Evolutionary conservation across 176 grass and related monocot species (phyloP).

Genomic region (Leersia perrieri): DNA sequence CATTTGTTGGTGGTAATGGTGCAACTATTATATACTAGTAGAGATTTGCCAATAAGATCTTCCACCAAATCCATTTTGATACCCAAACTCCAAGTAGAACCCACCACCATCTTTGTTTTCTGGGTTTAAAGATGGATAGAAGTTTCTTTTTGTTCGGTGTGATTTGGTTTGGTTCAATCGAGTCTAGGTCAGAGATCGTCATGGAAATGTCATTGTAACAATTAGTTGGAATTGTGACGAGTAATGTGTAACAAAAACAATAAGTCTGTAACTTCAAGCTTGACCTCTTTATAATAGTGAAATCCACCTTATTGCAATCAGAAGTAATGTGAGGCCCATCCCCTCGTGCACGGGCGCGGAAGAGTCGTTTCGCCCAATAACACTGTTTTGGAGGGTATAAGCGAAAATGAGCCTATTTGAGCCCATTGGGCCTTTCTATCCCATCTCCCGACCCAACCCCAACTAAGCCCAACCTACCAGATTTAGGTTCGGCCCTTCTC

Average conservation of each 20-base stretch:
- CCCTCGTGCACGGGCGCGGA: too few relatives aligned
- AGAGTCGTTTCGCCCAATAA: too few relatives aligned
- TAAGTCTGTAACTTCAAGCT: neutral
- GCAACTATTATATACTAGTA: neutral
- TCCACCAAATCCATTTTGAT: neutral
- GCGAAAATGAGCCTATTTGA: neutral
- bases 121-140: neutral
- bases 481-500: neutral
- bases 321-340: too few relatives aligned
- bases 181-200: neutral
- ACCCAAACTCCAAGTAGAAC: neutral
- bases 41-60: neutral
- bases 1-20: neutral
- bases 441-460: too few relatives aligned
- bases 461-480: neutral
- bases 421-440: neutral
- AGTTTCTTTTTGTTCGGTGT: neutral
- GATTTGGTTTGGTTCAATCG: neutral
- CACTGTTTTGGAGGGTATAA: too few relatives aligned
- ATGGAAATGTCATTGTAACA: neutral
- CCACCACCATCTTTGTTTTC: neutral
- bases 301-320: neutral
- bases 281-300: neutral
- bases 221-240: neutral
- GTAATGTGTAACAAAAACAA: neutral